Evolutionary conservation across 306 rosid genomes (phyloP), one percentile per base, ranked within the genome.

Genomic region (Rosa multiflora): DNA sequence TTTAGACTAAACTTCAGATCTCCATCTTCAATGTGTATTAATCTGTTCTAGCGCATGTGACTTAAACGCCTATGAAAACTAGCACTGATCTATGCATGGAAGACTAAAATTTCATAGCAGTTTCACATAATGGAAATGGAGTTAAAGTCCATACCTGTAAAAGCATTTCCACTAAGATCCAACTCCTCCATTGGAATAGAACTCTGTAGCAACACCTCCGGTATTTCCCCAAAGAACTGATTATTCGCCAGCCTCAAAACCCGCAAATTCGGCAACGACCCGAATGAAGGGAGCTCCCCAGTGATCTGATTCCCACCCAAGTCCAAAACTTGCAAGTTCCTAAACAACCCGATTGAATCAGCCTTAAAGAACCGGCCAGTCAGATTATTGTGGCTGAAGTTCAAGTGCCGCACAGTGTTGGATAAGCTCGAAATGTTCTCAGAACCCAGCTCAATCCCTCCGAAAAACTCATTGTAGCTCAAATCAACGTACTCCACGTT

Each of bases 91-190:
- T 32, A 72, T 9, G 26, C 29, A 32, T 32, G 20, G 23, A 72
- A 29, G 46, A 15, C 29, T 29, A 51, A 72, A 71, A 5, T 9
- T 49, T 32, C 44, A 72, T 12, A 23, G 14, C 18, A 62, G 15
- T 29, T 43, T 47, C 3, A 32, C 13, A 43, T 6, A 4, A 43
- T 13, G 43, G 37, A 61, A 62, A 61, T 77, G 73, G 52, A 84
- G 79, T 51, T 47, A 13, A 43, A 70, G 47, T 35, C 48, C 49
- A 79, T 85, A 95, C 99, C 97, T 63, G 94, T 92, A 79, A 95
- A 92, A 13, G 89, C 97, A 80, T 95, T 95, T 85, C 79, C 73
- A 43, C 97, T 88, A 49, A 95, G 97, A 92, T 95, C 95, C 86
- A 95, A 83, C 80, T 91, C 97, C 77, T 76, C 87, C 82, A 95